These are phyloP conservation scores for Myxozyma vanderwaltii DNA, from an alignment of 805 yeast genomes.

Conservation along the genomic window DNA sequence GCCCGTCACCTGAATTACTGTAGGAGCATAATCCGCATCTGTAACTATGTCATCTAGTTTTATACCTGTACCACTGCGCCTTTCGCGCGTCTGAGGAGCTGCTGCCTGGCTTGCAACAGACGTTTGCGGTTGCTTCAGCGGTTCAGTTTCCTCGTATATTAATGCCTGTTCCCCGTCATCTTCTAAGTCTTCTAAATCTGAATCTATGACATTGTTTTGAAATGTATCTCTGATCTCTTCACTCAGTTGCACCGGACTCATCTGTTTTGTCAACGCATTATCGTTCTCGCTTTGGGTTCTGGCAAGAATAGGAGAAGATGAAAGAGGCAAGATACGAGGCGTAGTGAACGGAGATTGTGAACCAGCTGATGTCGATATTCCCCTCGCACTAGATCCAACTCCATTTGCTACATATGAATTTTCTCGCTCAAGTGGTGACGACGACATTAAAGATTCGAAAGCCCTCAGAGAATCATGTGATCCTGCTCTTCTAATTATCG, in stretches of 20 bases:
- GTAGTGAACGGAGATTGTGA: slow-evolving; percentile 9
- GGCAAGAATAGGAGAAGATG: slow-evolving; percentile 1
- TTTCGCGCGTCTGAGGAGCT: not conserved
- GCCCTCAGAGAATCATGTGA: slow-evolving; percentile 23
- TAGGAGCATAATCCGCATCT: slow-evolving; percentile 16
- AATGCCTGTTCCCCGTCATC: not conserved
- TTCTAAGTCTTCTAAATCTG: slow-evolving; percentile 3
- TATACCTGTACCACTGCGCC: slow-evolving; percentile 8
- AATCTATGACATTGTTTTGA: not conserved
- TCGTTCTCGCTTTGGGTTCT: slow-evolving; percentile 7
- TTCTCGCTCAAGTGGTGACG: slow-evolving; percentile 1
- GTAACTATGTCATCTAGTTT: slow-evolving; percentile 30
- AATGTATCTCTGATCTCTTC: slow-evolving; percentile 16
- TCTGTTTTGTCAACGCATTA: not conserved
- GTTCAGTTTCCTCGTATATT: not conserved
- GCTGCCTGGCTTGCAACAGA: not conserved
- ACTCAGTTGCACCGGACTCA: slow-evolving; percentile 11
- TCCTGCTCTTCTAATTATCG: not conserved
- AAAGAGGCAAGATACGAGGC: slow-evolving; percentile 5
- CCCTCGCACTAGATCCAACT: not conserved
- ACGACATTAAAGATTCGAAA: slow-evolving; percentile 16
- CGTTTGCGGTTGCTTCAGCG: not conserved
- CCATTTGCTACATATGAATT: not conserved
- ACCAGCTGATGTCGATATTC: not conserved
- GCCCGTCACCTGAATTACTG: slow-evolving; percentile 26